Evolutionary conservation across 495 filamentous ascomycete species (phyloP), one percentile per base, ranked within the genome.

Genomic region (Rhizodiscina lignyota): DNA sequence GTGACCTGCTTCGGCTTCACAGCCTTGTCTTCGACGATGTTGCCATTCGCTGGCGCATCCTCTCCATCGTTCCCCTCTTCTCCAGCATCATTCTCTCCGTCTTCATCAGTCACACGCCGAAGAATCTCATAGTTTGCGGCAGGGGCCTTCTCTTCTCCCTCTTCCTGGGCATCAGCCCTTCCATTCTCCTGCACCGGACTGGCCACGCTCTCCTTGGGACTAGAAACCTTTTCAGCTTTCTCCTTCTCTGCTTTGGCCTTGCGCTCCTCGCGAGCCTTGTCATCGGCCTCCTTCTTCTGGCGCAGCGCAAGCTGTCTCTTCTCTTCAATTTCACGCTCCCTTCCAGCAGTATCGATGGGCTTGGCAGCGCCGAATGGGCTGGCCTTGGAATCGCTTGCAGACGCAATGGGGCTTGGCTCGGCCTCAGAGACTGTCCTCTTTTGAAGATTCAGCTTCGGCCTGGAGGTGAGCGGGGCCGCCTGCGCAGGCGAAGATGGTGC

Each of bases 281-380:
- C 83, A 3, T 94, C 87, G 0, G 73, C 72, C 36, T 94, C 87
- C 54, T 78, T 81, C 68, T 84, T 92, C 47, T 81, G 76, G 41
- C 74, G 76, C 32, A 82, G 19, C 2, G 72, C 68, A 33, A 77
- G 62, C 48, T 79, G 63, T 39, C 79, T 72, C 63, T 79, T 86
- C 61, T 92, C 85, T 51, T 86, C 87, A 20, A 96, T 72, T 55
- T 92, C 79, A 36, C 72, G 77, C 60, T 94, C 87, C 32, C 78
- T 70, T 5, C 83, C 67, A 15, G 82, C 80, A 32, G 83, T 92
- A 56, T 94, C 84, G 41, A 91, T 91, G 8, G 85, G 85, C 33
- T 71, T 70, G 26, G 85, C 85, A 36, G 80, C 84, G 52, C 89
- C 89, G 55, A 97, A 97, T 18, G 83, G 83, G 57, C 74, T 94